Evolutionary conservation across 2,329 filamentous ascomycete species (phyloP), one percentile per base, ranked within the genome.

Genomic region (Penicillium aurantiogriseum): DNA sequence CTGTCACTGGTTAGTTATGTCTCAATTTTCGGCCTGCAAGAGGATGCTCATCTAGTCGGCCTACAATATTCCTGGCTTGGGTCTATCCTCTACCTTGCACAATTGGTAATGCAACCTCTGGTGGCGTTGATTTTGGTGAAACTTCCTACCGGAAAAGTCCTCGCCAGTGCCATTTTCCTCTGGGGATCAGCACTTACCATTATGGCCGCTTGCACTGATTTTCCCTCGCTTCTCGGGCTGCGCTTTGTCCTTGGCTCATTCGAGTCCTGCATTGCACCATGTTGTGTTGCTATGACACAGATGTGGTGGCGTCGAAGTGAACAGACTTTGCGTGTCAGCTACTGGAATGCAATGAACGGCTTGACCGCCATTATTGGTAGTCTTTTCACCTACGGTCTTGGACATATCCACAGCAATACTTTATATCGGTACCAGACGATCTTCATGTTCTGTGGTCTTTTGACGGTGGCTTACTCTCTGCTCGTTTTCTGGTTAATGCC

Each of bases 291-390:
- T 19, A 82, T 85, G 35, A 84, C 83, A 0, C 79, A 82, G 54
- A 85, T 85, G 81, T 87, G 84, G 84, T 87, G 82, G 76, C 78
- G 82, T 42, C 77, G 83, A 51, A 76, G 79, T 56, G 84, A 87
- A 63, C 84, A 87, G 68, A 85, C 84, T 0, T 68, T 82, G 49
- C 74, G 84, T 3, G 81, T 83, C 13, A 80, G 81, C 9, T 78
- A 79, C 2, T 87, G 84, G 84, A 85, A 86, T 63, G 80, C 79
- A 21, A 86, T 85, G 80, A 83, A 86, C 53, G 84, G 84, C 2
- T 69, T 85, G 4, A 83, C 82, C 4, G 83, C 81, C 66, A 83
- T 85, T 9, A 79, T 82, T 27, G 83, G 83, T 2, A 83, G 81
- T 63, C 76, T 85, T 17, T 74, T 85, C 19, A 83, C 80, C 0